These are phyloP conservation scores for Iberis pinnata DNA, from an alignment of 345 rosid species.

Conservation along the genomic window DNA sequence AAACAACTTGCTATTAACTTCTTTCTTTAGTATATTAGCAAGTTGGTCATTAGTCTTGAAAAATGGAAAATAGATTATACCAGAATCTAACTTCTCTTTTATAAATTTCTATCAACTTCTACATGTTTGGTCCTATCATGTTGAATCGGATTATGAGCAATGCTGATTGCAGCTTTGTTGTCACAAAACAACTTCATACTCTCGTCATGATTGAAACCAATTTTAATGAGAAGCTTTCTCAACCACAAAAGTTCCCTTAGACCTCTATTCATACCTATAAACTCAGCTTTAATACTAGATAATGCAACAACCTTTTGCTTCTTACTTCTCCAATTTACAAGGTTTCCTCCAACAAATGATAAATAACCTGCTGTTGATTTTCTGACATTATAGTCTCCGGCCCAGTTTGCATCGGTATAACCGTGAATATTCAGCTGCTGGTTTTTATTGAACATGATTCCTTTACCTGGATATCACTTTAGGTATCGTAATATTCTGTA, in stretches of 20 bases:
- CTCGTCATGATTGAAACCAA: not conserved
- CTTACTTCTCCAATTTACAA: too few relatives aligned
- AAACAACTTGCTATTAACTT: not conserved
- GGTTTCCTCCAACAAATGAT: not conserved
- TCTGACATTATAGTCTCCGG: not conserved
- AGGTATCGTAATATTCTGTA: not conserved
- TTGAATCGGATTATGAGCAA: not conserved
- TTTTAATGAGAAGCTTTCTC: not conserved
- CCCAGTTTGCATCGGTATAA: not conserved
- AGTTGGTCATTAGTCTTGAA: not conserved
- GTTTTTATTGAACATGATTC: not conserved
- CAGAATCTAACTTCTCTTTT: not conserved
- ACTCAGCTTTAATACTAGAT: not conserved
- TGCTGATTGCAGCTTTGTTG: not conserved
- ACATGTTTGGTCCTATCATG: constrained; percentile 4
- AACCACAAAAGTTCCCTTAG: not conserved
- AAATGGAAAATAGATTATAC: not conserved
- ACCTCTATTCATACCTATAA: not conserved
- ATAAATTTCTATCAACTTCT: not conserved
- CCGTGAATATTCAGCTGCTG: not conserved
- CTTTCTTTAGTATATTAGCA: not conserved
- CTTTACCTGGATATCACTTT: not conserved
- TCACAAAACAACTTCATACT: not conserved
- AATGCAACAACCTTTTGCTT: not conserved
- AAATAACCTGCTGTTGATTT: not conserved